These are phyloP conservation scores for Elongisporangium prolatum DNA, from an alignment of 352 stramenopile genomes.

Conservation along the genomic window DNA sequence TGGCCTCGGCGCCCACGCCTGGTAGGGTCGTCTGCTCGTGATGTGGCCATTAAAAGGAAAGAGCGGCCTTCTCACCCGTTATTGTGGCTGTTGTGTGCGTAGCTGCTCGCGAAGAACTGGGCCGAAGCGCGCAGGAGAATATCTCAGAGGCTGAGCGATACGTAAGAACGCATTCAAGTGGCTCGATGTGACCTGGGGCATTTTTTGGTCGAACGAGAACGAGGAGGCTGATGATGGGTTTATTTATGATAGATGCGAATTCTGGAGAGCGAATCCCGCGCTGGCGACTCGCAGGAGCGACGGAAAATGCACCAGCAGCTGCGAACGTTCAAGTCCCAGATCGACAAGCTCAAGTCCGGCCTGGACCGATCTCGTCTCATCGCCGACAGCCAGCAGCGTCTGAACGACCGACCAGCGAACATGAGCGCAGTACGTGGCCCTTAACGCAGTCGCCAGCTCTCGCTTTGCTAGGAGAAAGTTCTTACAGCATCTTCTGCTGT, in stretches of 20 bases:
- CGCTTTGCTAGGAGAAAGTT: neutral
- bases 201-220: neutral
- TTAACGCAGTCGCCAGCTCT: no score
- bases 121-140: constrained; percentile 54
- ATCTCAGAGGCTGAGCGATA: constrained; percentile 79
- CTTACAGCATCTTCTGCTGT: neutral
- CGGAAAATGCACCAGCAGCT: constrained; percentile 84
- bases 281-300: constrained; percentile 71
- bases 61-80: neutral
- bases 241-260: constrained; percentile 50
- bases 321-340: constrained; percentile 75
- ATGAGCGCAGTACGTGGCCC: constrained; percentile 23
- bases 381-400: constrained; percentile 62
- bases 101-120: constrained; percentile 42
- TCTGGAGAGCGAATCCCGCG: constrained; percentile 76
- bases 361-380: constrained; percentile 76
- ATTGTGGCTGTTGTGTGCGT: constrained; percentile 3
- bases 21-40: constrained; percentile 1
- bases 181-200: neutral
- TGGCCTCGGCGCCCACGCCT: constrained; percentile 34
- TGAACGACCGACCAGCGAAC: constrained; percentile 33
- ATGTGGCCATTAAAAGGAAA: neutral
- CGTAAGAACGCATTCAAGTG: constrained; percentile 16
- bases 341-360: constrained; percentile 85
- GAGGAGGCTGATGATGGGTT: neutral